phyloP scores from a whole-genome alignment of 2,329 filamentous ascomycete genomes.

The Colletotrichum sansevieriae region DNA sequence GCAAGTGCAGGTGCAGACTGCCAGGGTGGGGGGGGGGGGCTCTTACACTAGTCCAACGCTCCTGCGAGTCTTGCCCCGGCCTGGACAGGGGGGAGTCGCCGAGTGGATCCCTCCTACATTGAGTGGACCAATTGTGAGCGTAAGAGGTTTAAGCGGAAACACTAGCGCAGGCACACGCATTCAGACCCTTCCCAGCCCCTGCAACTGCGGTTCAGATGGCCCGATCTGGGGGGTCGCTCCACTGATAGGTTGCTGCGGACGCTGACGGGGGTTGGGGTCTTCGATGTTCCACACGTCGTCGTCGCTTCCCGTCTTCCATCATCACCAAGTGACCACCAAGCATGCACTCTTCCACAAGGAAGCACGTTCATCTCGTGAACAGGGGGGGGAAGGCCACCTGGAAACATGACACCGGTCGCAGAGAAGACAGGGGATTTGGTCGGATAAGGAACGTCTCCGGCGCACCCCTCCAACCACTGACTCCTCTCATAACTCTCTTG shows the following conservation, averaged over 20 bases:
- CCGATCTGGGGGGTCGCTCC: conserved; percentile 30
- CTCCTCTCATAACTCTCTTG: not conserved
- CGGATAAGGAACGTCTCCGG: conserved; percentile 17
- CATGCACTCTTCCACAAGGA: not conserved
- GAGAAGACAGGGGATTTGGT: not conserved
- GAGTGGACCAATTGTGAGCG: conserved; percentile 11
- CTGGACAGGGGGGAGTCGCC: not conserved
- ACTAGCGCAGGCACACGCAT: conserved; percentile 43
- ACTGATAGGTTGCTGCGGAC: not conserved
- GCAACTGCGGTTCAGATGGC: conserved; percentile 34
- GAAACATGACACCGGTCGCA: conserved; percentile 9
- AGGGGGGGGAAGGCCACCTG: not conserved
- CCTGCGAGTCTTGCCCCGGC: conserved; percentile 11
- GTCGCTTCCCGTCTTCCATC: not conserved
- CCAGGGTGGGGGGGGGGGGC: conserved; percentile 1
- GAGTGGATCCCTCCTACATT: not conserved
- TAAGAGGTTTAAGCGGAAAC: conserved; percentile 41
- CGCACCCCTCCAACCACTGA: not conserved
- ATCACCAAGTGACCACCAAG: not conserved
- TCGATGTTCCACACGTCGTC: not conserved
- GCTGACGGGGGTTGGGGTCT: conserved; percentile 5
- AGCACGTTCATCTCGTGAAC: not conserved
- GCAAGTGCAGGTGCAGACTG: not conserved
- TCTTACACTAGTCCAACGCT: conserved; percentile 26
- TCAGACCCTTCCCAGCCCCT: conserved; percentile 26